Percentiles rank a stretch among this genome's conserved stretches.
Evolutionary conservation across 345 rosid genomes (phyloP).

Genomic region (Chamaenerion angustifolium): DNA sequence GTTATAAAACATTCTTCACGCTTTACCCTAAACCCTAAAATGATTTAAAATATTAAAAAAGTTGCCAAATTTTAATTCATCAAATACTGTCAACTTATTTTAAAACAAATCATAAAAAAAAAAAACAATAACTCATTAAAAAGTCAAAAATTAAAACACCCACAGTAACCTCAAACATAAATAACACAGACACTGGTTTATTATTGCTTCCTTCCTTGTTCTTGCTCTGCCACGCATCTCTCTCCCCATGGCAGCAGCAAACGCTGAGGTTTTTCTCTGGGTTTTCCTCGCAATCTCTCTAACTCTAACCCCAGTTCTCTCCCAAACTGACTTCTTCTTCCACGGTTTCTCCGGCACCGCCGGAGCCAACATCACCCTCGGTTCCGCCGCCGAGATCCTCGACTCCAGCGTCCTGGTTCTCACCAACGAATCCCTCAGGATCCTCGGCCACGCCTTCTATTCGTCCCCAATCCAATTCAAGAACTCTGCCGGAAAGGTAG

Average conservation of each 20-base stretch:
- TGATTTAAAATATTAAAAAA: no score
- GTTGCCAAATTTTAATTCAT: no score
- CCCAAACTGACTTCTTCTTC: slow-evolving; percentile 27
- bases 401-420: slow-evolving; percentile 41
- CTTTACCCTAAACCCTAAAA: no score
- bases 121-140: no score
- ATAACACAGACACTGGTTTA: no score
- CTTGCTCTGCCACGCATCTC: background rate
- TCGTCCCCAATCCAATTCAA: slow-evolving; percentile 47
- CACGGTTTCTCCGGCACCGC: slow-evolving; percentile 28
- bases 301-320: slow-evolving; percentile 15
- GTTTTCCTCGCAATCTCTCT: slow-evolving; percentile 11
- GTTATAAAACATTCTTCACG: no score
- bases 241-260: slow-evolving; percentile 22
- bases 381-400: slow-evolving; percentile 38
- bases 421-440: slow-evolving; percentile 36
- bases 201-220: no score
- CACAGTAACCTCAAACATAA: no score
- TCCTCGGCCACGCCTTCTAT: slow-evolving; percentile 74
- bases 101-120: no score
- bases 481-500: slow-evolving; percentile 17
- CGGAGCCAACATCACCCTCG: slow-evolving; percentile 24
- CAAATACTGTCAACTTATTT: no score
- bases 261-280: slow-evolving; percentile 13
- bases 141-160: no score